Evolutionary conservation across 2,329 filamentous ascomycete species (phyloP), one percentile per base, ranked within the genome.

Genomic region (Pochonia chlamydosporia): DNA sequence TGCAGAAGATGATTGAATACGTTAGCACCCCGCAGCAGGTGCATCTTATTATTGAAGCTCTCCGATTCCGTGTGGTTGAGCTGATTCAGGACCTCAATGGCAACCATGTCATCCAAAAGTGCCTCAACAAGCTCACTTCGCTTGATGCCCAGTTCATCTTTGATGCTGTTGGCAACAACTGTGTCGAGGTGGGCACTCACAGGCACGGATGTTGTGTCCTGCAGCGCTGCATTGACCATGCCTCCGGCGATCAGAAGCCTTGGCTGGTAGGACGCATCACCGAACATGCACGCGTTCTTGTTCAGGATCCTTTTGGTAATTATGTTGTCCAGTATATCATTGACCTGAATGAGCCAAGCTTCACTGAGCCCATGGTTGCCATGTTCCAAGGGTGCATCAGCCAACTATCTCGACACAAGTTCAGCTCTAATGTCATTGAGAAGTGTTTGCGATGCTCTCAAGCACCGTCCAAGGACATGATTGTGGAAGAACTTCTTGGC

Each of bases 1-100:
- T 99, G 49, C 93, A 99, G 73, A 99, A 97, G 78, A 99, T 99
- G 93, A 99, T 99, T 56, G 93, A 99, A 69, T 95, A 89, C 64
- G 88, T 99, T 60, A 87, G 85, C 44, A 95, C 89, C 23, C 78
- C 83, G 3, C 83, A 87, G 60, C 93, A 99, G 69, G 87, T 92
- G 43, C 77, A 87, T 57, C 85, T 89, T 55, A 93, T 99, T 64
- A 95, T 95, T 55, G 76, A 86, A 46, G 89, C 93, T 13, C 78
- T 99, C 43, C 80, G 84, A 53, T 78, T 83, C 63, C 83, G 88
- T 50, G 93, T 99, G 42, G 93, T 99, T 18, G 86, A 93, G 58
- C 79, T 99, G 46, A 96, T 99, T 52, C 90, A 99, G 65, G 93
- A 99, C 59, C 76, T 99, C 45, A 99, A 99, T 62, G 93, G 93